A percentile compares a stretch with the other conserved stretches of the same genome.
Evolutionary conservation across 495 filamentous ascomycete genomes (phyloP).

Genomic region (Ramalina intermedia): DNA sequence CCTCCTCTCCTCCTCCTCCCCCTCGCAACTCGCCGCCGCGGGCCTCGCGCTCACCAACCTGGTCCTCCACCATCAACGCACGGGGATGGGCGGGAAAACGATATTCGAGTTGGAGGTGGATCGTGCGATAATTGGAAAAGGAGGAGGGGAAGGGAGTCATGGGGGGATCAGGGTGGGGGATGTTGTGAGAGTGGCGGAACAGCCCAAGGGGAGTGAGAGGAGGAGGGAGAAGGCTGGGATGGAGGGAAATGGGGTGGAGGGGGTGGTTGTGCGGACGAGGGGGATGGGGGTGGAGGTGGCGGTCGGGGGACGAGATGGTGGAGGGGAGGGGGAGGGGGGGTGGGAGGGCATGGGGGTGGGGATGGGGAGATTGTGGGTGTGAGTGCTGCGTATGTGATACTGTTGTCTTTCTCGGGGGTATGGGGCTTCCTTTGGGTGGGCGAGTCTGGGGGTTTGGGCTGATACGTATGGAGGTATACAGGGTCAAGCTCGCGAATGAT

Average conservation of each 20-base stretch:
- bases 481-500: slow-evolving; percentile 89
- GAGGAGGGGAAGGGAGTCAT: slow-evolving; percentile 35
- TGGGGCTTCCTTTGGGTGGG: neutral
- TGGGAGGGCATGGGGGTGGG: slow-evolving; percentile 46
- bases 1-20: slow-evolving; percentile 56
- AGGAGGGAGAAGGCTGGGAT: slow-evolving; percentile 57
- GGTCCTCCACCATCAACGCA: slow-evolving; percentile 61
- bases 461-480: slow-evolving; percentile 17
- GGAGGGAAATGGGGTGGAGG: slow-evolving; percentile 51
- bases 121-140: slow-evolving; percentile 42
- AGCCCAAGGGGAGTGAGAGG: slow-evolving; percentile 51
- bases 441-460: slow-evolving; percentile 5
- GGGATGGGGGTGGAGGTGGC: slow-evolving; percentile 47
- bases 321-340: slow-evolving; percentile 54
- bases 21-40: slow-evolving; percentile 62
- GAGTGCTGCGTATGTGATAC: slow-evolving; percentile 14
- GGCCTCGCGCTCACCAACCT: slow-evolving; percentile 82
- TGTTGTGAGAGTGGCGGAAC: slow-evolving; percentile 68
- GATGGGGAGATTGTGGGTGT: slow-evolving; percentile 51
- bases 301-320: slow-evolving; percentile 49
- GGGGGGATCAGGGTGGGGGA: slow-evolving; percentile 81
- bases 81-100: slow-evolving; percentile 76
- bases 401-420: neutral
- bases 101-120: slow-evolving; percentile 73
- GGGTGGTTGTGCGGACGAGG: slow-evolving; percentile 62